These are phyloP conservation scores for Salisapilia sapeloensis DNA, from an alignment of 352 stramenopile species.

Conservation along the genomic window DNA sequence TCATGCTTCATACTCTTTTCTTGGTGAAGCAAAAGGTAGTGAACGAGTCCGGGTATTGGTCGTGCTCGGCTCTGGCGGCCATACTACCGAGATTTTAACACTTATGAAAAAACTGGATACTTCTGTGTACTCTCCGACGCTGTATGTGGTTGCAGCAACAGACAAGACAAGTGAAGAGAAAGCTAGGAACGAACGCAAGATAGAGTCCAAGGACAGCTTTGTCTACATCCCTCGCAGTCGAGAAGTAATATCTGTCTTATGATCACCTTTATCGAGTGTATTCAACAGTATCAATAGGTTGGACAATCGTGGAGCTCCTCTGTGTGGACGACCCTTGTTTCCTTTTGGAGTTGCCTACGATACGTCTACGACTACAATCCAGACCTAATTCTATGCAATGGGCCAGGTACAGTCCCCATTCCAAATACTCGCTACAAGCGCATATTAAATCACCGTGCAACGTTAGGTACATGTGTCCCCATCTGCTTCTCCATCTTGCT, in stretches of 20 bases:
- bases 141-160: constrained; percentile 82
- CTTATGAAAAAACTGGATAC: constrained; percentile 75
- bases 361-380: constrained; percentile 62
- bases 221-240: constrained; percentile 79
- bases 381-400: constrained; percentile 88
- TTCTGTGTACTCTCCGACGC: constrained; percentile 66
- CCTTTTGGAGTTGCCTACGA: constrained; percentile 56
- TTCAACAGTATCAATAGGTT: constrained; percentile 21
- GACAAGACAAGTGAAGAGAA: constrained; percentile 83
- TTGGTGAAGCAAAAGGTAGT: neutral
- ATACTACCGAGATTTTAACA: constrained; percentile 93
- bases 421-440: constrained; percentile 1
- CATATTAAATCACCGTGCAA: constrained; percentile 1
- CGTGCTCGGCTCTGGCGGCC: constrained; percentile 77
- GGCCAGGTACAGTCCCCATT: constrained; percentile 28
- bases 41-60: constrained; percentile 36
- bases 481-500: constrained; percentile 79
- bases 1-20: no score
- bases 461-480: constrained; percentile 83
- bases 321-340: constrained; percentile 73
- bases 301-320: constrained; percentile 86
- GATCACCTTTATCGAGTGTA: neutral
- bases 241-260: constrained; percentile 49
- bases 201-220: constrained; percentile 24
- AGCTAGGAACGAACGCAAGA: constrained; percentile 49